Conservation (phyloP, 768 basidiomycete species). For the Solioccasus polychromus region DNA sequence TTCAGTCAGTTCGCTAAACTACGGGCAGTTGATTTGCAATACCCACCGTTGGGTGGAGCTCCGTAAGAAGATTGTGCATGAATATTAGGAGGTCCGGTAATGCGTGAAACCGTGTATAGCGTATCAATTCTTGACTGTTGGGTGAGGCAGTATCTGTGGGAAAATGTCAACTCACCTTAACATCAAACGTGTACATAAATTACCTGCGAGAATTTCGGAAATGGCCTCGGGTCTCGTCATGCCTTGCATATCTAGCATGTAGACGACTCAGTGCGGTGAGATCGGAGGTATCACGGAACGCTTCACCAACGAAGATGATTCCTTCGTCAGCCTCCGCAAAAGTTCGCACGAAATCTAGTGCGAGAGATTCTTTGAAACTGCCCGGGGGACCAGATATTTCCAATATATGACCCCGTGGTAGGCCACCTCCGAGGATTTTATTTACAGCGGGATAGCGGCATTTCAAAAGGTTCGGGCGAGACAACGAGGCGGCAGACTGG, state of each 20-base stretch:
- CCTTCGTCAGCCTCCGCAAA: constrained; percentile 48
- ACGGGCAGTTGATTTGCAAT: constrained; percentile 13
- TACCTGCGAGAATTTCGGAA: constrained; percentile 28
- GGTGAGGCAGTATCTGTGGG: constrained; percentile 44
- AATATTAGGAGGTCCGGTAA: constrained; percentile 58
- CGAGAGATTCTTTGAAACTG: constrained; percentile 57
- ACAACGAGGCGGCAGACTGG: constrained; percentile 54
- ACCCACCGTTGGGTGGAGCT: constrained; percentile 50
- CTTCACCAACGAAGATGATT: constrained; percentile 64
- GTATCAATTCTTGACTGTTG: constrained; percentile 19
- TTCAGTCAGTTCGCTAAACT: constrained; percentile 10
- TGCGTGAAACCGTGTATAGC: constrained; percentile 36
- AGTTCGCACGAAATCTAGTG: constrained; percentile 45
- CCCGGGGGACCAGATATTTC: constrained; percentile 81
- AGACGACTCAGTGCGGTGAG: constrained; percentile 3
- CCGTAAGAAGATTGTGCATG: constrained; percentile 48
- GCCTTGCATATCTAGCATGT: constrained; percentile 45
- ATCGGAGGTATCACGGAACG: constrained; percentile 1
- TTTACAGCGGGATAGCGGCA: constrained; percentile 50
- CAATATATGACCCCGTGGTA: constrained; percentile 57
- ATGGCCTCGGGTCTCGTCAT: constrained; percentile 40
- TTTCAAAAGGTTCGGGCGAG: constrained; percentile 13
- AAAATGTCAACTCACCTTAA: constrained; percentile 5
- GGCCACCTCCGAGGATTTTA: constrained; percentile 58
- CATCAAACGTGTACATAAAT: constrained; percentile 12